Conservation (phyloP, 2,329 filamentous ascomycete genomes). For the Fusarium irregulare region DNA sequence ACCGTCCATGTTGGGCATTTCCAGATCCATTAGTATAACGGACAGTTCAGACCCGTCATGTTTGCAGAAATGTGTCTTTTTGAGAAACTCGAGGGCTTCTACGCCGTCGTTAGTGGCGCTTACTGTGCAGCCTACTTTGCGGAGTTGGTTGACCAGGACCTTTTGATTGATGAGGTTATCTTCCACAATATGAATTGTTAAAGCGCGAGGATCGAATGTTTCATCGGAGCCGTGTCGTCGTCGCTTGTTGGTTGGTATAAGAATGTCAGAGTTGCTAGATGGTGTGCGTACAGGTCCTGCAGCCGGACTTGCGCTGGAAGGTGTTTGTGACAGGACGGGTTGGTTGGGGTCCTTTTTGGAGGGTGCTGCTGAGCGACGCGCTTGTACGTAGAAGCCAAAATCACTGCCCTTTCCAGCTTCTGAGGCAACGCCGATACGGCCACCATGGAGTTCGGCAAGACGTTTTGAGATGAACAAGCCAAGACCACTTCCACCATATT, state of each 20-base stretch:
- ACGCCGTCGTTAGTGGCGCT: conserved; percentile 72
- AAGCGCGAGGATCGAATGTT: conserved; percentile 40
- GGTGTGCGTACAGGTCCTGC: not conserved
- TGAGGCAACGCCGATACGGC: conserved; percentile 72
- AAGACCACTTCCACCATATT: conserved; percentile 72
- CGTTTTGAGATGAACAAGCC: conserved; percentile 74
- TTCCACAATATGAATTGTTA: conserved; percentile 72
- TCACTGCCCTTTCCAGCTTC: conserved; percentile 68
- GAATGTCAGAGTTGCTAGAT: not conserved
- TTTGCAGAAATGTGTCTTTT: conserved; percentile 48
- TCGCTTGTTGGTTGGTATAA: not conserved
- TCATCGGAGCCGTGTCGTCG: not conserved
- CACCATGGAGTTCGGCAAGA: conserved; percentile 72
- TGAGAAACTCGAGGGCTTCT: conserved; percentile 61
- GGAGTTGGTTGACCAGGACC: conserved; percentile 72
- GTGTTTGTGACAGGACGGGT: not conserved
- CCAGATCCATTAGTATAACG: conserved; percentile 59
- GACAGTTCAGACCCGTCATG: conserved; percentile 48
- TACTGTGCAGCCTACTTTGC: conserved; percentile 68
- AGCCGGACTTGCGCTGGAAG: not conserved
- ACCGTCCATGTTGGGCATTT: conserved; percentile 63
- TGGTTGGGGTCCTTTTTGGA: conserved; percentile 22
- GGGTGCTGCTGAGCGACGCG: conserved; percentile 55
- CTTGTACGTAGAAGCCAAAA: conserved; percentile 72
- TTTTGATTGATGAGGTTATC: conserved; percentile 77